Base-by-base conservation (phyloP, 2,329 filamentous ascomycete species). In the Scytalidium sp. region DNA sequence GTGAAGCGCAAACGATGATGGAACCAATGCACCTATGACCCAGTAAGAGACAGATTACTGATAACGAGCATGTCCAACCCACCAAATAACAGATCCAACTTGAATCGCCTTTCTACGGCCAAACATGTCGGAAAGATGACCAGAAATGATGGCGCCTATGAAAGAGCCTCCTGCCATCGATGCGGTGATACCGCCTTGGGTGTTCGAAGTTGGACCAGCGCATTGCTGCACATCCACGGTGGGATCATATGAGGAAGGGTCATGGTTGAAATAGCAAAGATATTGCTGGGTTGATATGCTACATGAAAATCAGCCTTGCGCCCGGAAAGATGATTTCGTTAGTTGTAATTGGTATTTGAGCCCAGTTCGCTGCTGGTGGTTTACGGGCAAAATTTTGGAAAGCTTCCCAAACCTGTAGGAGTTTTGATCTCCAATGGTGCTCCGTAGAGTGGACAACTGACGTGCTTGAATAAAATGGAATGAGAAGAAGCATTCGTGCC, bases 81-180 rank as follows among this genome's bases (percentile, higher is more conserved):
- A 68, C 74, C 74, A 76, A 56, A 75, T 67, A 17, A 70, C 15
- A 29, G 69, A 67, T 25, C 74, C 76, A 49, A 76, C 64, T 61
- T 76, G 72, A 54, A 80, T 77, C 3, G 73, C 64, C 10, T 56
- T 66, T 56, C 75, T 77, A 47, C 78, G 70, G 29, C 78, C 78
- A 9, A 82, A 64, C 2, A 58, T 70, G 63, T 87, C 84, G 2
- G 81, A 80, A 13, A 85, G 57, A 58, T 74, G 75, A 41, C 82
- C 82, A 42, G 82, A 85, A 43, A 74, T 47, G 15, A 86, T 68
- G 45, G 85, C 80, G 53, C 84, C 85, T 20, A 85, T 66, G 71
- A 83, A 88, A 1, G 85, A 88, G 27, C 86, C 86, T 47, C 78
- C 85, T 19, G 85, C 81, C 83, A 89, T 89, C 44, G 83, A 73